These are phyloP conservation scores for Fusarium keratoplasticum DNA, from an alignment of 2,329 filamentous ascomycete species.

Conservation along the genomic window DNA sequence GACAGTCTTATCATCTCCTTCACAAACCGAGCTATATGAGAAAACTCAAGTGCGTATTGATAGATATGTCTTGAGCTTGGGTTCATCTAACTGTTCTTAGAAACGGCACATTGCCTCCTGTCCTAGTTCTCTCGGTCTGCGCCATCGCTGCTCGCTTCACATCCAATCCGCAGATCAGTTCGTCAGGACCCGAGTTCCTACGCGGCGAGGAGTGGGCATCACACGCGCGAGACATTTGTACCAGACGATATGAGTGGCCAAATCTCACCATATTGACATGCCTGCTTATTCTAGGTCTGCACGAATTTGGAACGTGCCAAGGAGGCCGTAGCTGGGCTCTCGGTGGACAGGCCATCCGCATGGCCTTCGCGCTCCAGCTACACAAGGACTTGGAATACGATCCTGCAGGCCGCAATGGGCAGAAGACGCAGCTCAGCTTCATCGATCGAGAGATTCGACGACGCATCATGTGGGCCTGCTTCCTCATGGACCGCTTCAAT, in stretches of 20 bases:
- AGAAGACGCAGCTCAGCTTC: constrained; percentile 79
- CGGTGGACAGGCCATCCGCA: constrained; percentile 92
- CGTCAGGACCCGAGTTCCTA: constrained; percentile 79
- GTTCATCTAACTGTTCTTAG: constrained; percentile 39
- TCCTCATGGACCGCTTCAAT: constrained; percentile 97
- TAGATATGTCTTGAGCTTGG: not conserved
- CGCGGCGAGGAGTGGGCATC: constrained; percentile 93
- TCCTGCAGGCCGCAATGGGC: constrained; percentile 71
- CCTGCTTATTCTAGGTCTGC: constrained; percentile 86
- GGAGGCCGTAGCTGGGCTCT: constrained; percentile 96
- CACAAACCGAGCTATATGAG: constrained; percentile 99
- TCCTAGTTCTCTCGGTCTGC: constrained; percentile 92
- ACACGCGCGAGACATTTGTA: constrained; percentile 86
- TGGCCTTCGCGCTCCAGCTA: constrained; percentile 95
- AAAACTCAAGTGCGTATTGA: constrained; percentile 71
- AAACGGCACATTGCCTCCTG: constrained; percentile 78
- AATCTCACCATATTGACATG: constrained; percentile 97
- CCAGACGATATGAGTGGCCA: constrained; percentile 90
- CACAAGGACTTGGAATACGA: constrained; percentile 92
- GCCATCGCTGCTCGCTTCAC: constrained; percentile 96
- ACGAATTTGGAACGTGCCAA: constrained; percentile 97
- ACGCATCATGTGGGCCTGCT: constrained; percentile 98
- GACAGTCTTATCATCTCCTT: constrained; percentile 91
- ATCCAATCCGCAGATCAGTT: constrained; percentile 82
- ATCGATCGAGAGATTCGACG: constrained; percentile 93